Percentiles rank a stretch among this genome's conserved stretches.
Evolutionary conservation across 208 protist genomes (phyloP).

Genomic region (Wallacemonas rigidus): DNA sequence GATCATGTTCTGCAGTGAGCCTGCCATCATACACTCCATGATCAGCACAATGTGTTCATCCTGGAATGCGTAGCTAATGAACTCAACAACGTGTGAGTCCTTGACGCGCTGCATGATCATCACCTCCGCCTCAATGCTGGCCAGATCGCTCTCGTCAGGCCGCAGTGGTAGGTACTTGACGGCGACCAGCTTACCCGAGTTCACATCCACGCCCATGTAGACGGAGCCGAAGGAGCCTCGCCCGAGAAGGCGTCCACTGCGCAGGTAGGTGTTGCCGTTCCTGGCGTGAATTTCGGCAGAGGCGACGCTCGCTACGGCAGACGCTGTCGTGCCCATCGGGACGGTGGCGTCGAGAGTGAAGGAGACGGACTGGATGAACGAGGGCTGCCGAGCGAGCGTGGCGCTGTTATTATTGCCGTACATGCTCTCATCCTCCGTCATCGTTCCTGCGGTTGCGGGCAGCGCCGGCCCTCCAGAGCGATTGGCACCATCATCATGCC

Average conservation of each 20-base stretch:
- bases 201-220: constrained; percentile 85
- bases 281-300: constrained; percentile 70
- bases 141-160: constrained; percentile 56
- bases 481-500: constrained; percentile 1
- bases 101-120: constrained; percentile 82
- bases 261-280: constrained; percentile 75
- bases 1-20: constrained; percentile 82
- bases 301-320: constrained; percentile 18
- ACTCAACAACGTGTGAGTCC: constrained; percentile 85
- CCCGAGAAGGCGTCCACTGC: constrained; percentile 80
- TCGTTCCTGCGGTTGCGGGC: not conserved
- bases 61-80: constrained; percentile 82
- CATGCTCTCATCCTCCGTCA: constrained; percentile 15
- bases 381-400: constrained; percentile 15
- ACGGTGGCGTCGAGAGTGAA: constrained; percentile 31
- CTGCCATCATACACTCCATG: constrained; percentile 93
- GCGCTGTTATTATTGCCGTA: not conserved
- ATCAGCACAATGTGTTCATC: constrained; percentile 74
- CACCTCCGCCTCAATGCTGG: constrained; percentile 79
- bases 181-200: constrained; percentile 76
- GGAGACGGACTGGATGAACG: constrained; percentile 46
- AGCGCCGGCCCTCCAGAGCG: not conserved
- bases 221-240: constrained; percentile 87
- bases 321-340: not conserved
- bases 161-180: constrained; percentile 87